Evolutionary conservation across 2,329 filamentous ascomycete species (phyloP).

Genomic region (Aspergillus pseudoterreus): DNA sequence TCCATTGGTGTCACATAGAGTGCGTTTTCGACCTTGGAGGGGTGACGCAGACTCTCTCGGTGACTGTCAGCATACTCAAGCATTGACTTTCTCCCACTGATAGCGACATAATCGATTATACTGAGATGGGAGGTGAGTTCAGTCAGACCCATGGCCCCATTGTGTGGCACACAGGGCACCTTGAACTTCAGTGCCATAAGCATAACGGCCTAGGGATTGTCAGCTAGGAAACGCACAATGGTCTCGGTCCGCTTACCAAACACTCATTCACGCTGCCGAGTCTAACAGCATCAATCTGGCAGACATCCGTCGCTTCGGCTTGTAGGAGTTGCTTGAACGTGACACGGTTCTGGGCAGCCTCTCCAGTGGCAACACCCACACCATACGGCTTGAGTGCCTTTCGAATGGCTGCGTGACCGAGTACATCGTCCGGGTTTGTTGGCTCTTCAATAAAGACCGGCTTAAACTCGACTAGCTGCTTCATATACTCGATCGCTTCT

Average conservation of each 20-base stretch:
- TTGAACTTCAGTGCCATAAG: slow-evolving; percentile 69
- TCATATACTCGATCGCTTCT: slow-evolving; percentile 85
- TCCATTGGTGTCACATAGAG: slow-evolving; percentile 83
- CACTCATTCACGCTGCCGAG: slow-evolving; percentile 1
- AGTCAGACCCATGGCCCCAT: slow-evolving; percentile 81
- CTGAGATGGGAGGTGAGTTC: slow-evolving; percentile 92
- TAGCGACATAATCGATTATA: slow-evolving; percentile 88
- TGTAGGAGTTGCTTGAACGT: slow-evolving; percentile 89
- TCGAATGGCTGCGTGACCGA: slow-evolving; percentile 80
- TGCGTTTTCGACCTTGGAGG: slow-evolving; percentile 73
- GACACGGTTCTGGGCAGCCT: slow-evolving; percentile 94
- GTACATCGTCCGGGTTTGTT: slow-evolving; percentile 82
- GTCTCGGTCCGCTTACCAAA: background rate
- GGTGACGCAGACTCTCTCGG: slow-evolving; percentile 88
- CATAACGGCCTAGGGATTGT: slow-evolving; percentile 86
- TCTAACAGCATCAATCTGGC: slow-evolving; percentile 78
- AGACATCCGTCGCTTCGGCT: slow-evolving; percentile 78
- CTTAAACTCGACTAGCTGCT: slow-evolving; percentile 73
- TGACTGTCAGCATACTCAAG: slow-evolving; percentile 91
- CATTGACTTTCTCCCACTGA: slow-evolving; percentile 74
- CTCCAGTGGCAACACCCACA: slow-evolving; percentile 83
- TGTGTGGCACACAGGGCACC: slow-evolving; percentile 84
- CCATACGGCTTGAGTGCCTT: slow-evolving; percentile 63
- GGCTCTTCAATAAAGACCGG: slow-evolving; percentile 92
- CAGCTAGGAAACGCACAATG: background rate